Percentiles rank a stretch among this genome's conserved stretches.
phyloP scores from a whole-genome alignment of 257 asterid species.

The Penstemon davidsonii region DNA sequence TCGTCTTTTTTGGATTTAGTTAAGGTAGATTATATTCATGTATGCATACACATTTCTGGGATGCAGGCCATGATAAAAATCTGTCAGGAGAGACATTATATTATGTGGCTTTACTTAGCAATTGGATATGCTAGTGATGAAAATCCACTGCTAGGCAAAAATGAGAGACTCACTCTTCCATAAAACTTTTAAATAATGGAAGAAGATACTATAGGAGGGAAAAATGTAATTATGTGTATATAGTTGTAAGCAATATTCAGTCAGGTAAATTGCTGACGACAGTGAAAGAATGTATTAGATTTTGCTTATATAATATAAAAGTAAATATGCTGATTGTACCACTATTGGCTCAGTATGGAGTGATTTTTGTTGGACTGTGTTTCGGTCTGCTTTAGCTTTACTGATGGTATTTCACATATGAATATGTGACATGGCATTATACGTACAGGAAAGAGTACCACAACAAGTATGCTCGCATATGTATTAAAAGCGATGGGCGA shows the following conservation, averaged over 20 bases:
- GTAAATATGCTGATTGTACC: neutral
- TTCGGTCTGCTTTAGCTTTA: neutral
- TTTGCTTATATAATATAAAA: neutral
- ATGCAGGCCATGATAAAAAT: neutral
- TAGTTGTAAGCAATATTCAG: neutral
- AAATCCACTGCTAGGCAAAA: neutral
- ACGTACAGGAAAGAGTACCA: slow-evolving; percentile 42
- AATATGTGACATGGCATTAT: neutral
- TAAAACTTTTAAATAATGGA: neutral
- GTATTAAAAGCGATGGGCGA: slow-evolving; percentile 39
- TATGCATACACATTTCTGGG: neutral
- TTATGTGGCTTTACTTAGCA: no score
- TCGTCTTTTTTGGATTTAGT: slow-evolving; percentile 8
- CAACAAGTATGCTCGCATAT: slow-evolving; percentile 44
- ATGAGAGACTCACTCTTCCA: neutral
- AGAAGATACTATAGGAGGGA: neutral
- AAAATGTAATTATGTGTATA: no score
- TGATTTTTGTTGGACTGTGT: no score
- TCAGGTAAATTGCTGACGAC: neutral
- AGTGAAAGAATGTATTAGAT: neutral
- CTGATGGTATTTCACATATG: neutral
- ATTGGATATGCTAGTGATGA: neutral
- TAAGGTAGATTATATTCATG: neutral
- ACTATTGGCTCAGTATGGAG: neutral
- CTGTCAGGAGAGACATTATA: neutral